phyloP scores from a whole-genome alignment of 108 stramenopile genomes.

The Cafeteria roenbergensis region DNA sequence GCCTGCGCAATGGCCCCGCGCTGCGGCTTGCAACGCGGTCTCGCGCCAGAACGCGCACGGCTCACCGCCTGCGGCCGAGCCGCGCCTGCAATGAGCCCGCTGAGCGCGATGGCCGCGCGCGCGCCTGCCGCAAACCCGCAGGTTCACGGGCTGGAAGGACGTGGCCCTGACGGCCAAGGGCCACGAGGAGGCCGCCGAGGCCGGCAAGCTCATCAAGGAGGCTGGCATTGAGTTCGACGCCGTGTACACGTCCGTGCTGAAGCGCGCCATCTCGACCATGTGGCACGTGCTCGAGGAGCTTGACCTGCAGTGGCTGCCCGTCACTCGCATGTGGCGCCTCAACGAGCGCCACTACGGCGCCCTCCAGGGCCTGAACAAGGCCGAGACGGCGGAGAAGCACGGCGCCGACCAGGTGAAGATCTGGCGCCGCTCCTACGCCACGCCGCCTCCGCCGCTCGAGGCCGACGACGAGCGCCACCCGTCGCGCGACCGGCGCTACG shows the following conservation, averaged over 20 bases:
- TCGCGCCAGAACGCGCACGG: no score
- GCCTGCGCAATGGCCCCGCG: no score
- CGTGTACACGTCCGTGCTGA: constrained; percentile 83
- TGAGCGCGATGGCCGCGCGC: no score
- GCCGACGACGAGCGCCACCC: constrained; percentile 19
- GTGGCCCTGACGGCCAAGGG: background rate
- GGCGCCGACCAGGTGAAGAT: constrained; percentile 43
- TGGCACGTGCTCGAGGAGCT: constrained; percentile 38
- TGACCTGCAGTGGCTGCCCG: constrained; percentile 60
- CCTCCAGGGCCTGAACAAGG: constrained; percentile 68
- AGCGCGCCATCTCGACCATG: constrained; percentile 74
- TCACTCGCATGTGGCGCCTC: constrained; percentile 72
- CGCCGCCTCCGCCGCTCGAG: constrained; percentile 34
- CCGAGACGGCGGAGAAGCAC: constrained; percentile 42
- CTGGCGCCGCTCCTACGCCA: constrained; percentile 47
- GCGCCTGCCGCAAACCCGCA: no score
- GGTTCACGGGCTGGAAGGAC: background rate
- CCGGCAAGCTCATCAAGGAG: background rate
- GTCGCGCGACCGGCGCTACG: constrained; percentile 28
- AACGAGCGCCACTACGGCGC: constrained; percentile 89
- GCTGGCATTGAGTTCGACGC: constrained; percentile 47
- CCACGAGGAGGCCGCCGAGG: background rate
- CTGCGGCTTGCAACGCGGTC: no score
- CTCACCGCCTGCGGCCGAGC: no score
- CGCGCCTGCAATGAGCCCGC: no score